Percentiles rank a stretch among this genome's conserved stretches.
phyloP scores from a whole-genome alignment of 2,329 filamentous ascomycete species.

The Penicillium palitans region DNA sequence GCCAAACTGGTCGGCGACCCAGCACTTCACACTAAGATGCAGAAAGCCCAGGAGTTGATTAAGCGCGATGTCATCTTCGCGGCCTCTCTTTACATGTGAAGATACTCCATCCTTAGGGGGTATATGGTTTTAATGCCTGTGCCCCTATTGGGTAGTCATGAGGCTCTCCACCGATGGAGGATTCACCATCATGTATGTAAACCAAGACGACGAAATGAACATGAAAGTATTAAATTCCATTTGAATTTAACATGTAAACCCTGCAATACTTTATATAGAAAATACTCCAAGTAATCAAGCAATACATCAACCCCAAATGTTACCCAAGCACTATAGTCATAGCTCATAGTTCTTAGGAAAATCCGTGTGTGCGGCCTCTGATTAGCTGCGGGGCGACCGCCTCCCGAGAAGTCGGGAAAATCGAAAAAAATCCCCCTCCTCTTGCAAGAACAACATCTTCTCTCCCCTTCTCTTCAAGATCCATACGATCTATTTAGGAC shows the following conservation, averaged over 20 bases:
- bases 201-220: constrained; percentile 6
- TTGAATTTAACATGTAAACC: no score
- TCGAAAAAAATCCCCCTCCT: constrained; percentile 25
- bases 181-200: not conserved
- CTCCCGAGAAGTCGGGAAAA: constrained; percentile 20
- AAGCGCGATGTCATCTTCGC: constrained; percentile 93
- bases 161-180: not conserved
- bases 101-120: not conserved
- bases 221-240: not conserved
- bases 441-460: constrained; percentile 22
- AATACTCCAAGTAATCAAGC: not conserved
- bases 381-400: constrained; percentile 33
- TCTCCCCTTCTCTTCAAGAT: constrained; percentile 17
- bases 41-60: constrained; percentile 94
- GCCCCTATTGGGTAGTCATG: constrained; percentile 2
- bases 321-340: not conserved
- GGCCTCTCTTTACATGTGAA: constrained; percentile 80
- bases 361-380: constrained; percentile 29
- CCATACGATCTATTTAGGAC: constrained; percentile 16
- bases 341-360: constrained; percentile 11
- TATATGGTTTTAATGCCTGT: not conserved
- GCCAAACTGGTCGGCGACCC: constrained; percentile 94
- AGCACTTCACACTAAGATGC: constrained; percentile 92
- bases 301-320: not conserved
- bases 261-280: not conserved